A percentile compares a stretch with the other conserved stretches of the same genome.
Conservation (phyloP, 139 green algal species). For the Chlamydomonas urium region DNA sequence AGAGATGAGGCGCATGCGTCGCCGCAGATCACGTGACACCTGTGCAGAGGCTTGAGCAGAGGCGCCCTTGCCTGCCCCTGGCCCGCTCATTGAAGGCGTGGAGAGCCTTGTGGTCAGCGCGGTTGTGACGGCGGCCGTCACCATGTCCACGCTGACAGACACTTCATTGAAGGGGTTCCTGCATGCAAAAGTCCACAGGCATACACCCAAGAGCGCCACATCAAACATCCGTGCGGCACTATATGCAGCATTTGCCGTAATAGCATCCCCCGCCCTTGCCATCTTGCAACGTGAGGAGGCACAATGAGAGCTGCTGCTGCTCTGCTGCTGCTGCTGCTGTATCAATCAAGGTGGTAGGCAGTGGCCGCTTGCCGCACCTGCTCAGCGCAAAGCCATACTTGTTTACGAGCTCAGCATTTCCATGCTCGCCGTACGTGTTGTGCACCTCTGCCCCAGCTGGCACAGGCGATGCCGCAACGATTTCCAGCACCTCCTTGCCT, state of each 20-base stretch:
- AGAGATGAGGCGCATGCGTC: not conserved
- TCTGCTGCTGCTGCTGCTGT: not conserved
- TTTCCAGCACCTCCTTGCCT: constrained; percentile 50
- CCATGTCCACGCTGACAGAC: no score
- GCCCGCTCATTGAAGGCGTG: no score
- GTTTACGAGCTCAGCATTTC: constrained; percentile 43
- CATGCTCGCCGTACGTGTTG: constrained; percentile 47
- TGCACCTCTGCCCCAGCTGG: constrained; percentile 40
- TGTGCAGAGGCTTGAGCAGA: no score
- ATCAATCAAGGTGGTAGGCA: not conserved
- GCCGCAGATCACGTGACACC: not conserved
- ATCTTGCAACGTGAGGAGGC: not conserved
- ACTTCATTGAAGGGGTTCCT: constrained; percentile 3
- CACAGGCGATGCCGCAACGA: constrained; percentile 57
- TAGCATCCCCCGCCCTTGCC: no score
- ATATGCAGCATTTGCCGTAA: no score
- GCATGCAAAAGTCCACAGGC: no score
- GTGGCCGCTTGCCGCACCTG: not conserved
- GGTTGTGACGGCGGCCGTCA: no score
- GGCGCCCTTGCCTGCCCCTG: no score
- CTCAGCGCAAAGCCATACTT: constrained; percentile 48
- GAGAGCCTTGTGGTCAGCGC: no score
- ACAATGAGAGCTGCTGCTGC: no score
- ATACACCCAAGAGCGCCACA: no score
- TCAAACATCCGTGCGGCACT: no score